Evolutionary conservation across 2,329 filamentous ascomycete species (phyloP), one percentile per base, ranked within the genome.

Genomic region (Daldinia eschscholtzii): DNA sequence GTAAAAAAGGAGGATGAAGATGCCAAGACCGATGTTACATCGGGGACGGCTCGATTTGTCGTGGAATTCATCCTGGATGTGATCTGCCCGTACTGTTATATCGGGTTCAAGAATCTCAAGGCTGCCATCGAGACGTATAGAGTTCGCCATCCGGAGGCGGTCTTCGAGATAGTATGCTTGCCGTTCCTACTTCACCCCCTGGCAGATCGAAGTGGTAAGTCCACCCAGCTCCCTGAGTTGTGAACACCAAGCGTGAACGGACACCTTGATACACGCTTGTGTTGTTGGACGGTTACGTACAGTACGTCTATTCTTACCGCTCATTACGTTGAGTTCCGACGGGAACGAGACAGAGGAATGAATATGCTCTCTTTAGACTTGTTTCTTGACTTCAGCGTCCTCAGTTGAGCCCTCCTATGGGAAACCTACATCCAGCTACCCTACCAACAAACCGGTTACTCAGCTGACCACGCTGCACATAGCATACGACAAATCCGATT

Each of bases 31-130:
- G 18, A 46, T 26, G 37, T 18, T 26, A 13, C 23, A 37, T 7
- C 63, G 0, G 62, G 67, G 63, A 74, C 53, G 5, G 72, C 67
- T 15, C 68, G 74, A 56, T 78, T 85, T 71, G 76, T 76, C 10
- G 81, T 87, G 65, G 82, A 85, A 55, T 77, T 86, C 52, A 83
- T 86, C 70, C 77, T 83, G 41, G 86, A 87, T 74, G 80, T 84
- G 6, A 77, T 85, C 41, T 88, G 86, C 65, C 84, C 85, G 3
- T 87, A 84, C 79, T 86, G 83, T 71, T 87, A 85, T 71, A 79
- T 87, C 65, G 81, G 82, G 64, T 81, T 85, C 68, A 81, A 79
- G 63, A 82, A 80, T 61, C 79, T 87, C 58, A 81, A 85, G 65
- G 70, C 67, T 12, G 84, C 85, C 61, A 84, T 86, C 68, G 74